Evolutionary conservation across 441 rosid species (phyloP), one percentile per base, ranked within the genome.

Genomic region (Geranium incanum): DNA sequence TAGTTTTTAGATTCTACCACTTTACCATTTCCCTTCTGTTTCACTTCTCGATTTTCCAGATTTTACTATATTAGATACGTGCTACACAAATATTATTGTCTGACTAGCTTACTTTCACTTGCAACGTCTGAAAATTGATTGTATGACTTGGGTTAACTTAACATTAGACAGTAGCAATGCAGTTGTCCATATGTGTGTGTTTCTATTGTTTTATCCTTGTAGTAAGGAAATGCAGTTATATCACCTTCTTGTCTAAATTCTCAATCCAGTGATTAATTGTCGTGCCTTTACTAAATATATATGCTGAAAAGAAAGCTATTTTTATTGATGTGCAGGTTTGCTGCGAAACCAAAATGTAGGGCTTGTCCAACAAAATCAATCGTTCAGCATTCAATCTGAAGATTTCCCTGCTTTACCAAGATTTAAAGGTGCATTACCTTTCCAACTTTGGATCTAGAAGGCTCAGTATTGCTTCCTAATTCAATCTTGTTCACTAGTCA

Each of bases 391-490:
- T 57, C 63, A 57, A 16, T 57, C 63, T 18, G 63, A 57, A 57
- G 63, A 57, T 57, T 57, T 57, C 63, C 63, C 63, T 57, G 63
- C 63, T 21, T 18, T 57, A 16, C 63, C 63, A 57, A 57, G 63
- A 57, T 57, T 57, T 18, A 57, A 57, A 57, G 63, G 63, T 57
- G 21, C 63, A 57, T 57, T 43, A 43, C 63, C 7, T 6, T 57
- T 1, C 23, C 43, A 4, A 7, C 63, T 4, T 18, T 57, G 19
- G 63, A 57, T 57, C 63, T 16, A 15, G 21, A 18, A 57, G 63
- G 13, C 7, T 16, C 63, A 57, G 4, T 57, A 57, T 15, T 57
- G 63, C 19, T 57, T n/a, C 16, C 19, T n/a, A 5, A 15, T 57
- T 11, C 23, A 16, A 15, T 5, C 1, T 52, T 52, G 59, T 52